A percentile compares a stretch with the other conserved stretches of the same genome.
phyloP scores from a whole-genome alignment of 192 early-diverging fungal species.

The Coemansia sp. region DNA sequence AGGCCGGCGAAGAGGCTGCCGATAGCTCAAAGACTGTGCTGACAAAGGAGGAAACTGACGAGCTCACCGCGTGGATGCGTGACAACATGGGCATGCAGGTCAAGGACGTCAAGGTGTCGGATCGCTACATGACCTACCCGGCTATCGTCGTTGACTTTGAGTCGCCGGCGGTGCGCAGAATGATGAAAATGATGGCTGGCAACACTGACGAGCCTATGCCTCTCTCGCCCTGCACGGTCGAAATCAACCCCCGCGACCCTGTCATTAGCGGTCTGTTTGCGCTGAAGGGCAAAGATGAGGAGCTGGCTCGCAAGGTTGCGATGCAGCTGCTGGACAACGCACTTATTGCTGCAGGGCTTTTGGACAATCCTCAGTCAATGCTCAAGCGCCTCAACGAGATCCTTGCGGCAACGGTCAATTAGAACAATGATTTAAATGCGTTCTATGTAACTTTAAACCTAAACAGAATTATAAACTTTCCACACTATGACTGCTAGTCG shows the following conservation, averaged over 20 bases:
- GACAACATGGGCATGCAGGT: conserved; percentile 61
- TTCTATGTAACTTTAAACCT: neutral
- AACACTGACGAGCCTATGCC: conserved; percentile 53
- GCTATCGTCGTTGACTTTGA: conserved; percentile 76
- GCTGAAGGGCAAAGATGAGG: conserved; percentile 59
- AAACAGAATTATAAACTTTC: neutral
- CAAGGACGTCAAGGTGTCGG: conserved; percentile 70
- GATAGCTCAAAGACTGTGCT: conserved; percentile 44
- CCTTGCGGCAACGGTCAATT: conserved; percentile 25
- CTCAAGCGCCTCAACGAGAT: conserved; percentile 68
- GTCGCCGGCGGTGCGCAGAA: conserved; percentile 66
- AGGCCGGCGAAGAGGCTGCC: conserved; percentile 46
- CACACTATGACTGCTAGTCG: conserved; percentile 21
- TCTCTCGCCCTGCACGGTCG: conserved; percentile 64
- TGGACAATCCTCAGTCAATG: conserved; percentile 78
- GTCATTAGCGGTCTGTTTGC: conserved; percentile 67
- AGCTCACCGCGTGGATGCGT: conserved; percentile 66
- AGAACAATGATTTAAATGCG: neutral
- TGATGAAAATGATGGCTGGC: conserved; percentile 58
- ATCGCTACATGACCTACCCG: conserved; percentile 69
- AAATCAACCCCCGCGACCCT: conserved; percentile 71
- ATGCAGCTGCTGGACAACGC: conserved; percentile 76
- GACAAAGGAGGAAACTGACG: conserved; percentile 55
- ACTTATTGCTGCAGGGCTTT: conserved; percentile 70
- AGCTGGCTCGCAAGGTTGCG: conserved; percentile 65